Percentiles rank a stretch among this genome's conserved stretches.
phyloP scores from a whole-genome alignment of 2,329 filamentous ascomycete genomes.

The Aureobasidium melanogenum region DNA sequence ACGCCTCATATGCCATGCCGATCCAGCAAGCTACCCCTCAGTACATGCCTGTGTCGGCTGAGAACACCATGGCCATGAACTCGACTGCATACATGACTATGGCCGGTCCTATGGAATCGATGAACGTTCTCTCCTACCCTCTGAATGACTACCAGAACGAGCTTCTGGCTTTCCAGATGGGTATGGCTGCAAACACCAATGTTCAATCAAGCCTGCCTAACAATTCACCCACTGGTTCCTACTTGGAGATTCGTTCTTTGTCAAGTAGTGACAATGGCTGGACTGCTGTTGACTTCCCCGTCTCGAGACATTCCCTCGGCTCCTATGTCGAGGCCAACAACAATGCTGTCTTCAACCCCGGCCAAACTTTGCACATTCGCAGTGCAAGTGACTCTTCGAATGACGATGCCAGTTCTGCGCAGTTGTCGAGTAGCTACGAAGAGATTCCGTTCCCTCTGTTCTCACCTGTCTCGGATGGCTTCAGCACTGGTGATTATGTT shows the following conservation, averaged over 20 bases:
- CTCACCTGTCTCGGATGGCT: slow-evolving; percentile 68
- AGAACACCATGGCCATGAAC: slow-evolving; percentile 27
- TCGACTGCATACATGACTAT: slow-evolving; percentile 33
- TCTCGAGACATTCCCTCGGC: slow-evolving; percentile 58
- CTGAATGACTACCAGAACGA: slow-evolving; percentile 65
- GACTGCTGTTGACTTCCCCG: slow-evolving; percentile 62
- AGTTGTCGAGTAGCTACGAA: slow-evolving; percentile 69
- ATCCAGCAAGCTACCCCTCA: slow-evolving; percentile 40
- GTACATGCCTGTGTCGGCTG: slow-evolving; percentile 35
- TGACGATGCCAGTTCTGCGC: slow-evolving; percentile 47
- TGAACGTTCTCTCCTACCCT: slow-evolving; percentile 34
- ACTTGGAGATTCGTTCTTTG: slow-evolving; percentile 78
- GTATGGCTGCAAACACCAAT: slow-evolving; percentile 40
- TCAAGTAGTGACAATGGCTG: slow-evolving; percentile 83
- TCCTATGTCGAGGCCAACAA: slow-evolving; percentile 45
- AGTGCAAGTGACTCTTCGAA: slow-evolving; percentile 78
- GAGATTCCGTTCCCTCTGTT: slow-evolving; percentile 69
- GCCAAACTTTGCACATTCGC: slow-evolving; percentile 79
- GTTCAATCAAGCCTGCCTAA: slow-evolving; percentile 33
- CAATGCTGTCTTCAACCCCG: slow-evolving; percentile 78
- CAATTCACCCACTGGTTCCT: slow-evolving; percentile 68
- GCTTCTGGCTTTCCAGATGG: slow-evolving; percentile 42
- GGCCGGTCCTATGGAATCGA: slow-evolving; percentile 35
- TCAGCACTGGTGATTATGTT: slow-evolving; percentile 52
- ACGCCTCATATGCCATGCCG: slow-evolving; percentile 29